Base-by-base conservation (phyloP, 805 yeast genomes). In the Candida takata region DNA sequence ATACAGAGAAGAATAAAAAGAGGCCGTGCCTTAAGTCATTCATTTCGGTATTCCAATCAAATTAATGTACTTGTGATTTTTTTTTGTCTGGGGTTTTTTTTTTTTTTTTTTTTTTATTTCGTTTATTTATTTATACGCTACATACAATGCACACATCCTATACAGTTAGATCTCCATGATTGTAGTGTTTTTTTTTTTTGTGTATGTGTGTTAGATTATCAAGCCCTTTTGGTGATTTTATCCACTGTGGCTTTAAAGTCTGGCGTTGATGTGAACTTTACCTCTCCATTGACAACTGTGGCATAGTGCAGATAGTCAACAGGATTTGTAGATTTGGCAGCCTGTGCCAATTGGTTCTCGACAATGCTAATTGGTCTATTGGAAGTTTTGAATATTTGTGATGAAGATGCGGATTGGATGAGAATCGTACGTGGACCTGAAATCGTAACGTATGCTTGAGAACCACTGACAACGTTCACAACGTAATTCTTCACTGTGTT, bases 241-340 rank as follows among this genome's bases (percentile, higher is more conserved):
- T 54, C 34, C 3, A 66, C 65, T 8, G 68, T 58, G 15, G 59
- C 54, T 24, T 48, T 43, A 48, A 67, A 70, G 42, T 61, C 59
- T 3, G 66, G 61, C 0, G 77, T 67, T 38, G 70, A 71, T 38
- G 61, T 58, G 43, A 70, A 68, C 10, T 51, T 54, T 2, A 68
- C 67, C 36, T 64, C 60, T 2, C 70, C 70, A 20, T 64, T 57
- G 13, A 55, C 51, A 4, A 74, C 64, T 0, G 66, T 62, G 3
- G 67, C 77, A 36, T 68, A 65, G 43, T 67, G 70, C 37, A 74
- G 55, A 37, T 64, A 71, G 46, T 72, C 80, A 5, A 62, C 62
- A 0, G 70, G 29, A 20, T 33, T 27, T 11, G 14, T 19, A 10
- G 35, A 33, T 27, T 25, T 25, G 10, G 24, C 29, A 24, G 27